A percentile compares a stretch with the other conserved stretches of the same genome.
Evolutionary conservation across 306 rosid genomes (phyloP).

Genomic region (Pyrus betulifolia): DNA sequence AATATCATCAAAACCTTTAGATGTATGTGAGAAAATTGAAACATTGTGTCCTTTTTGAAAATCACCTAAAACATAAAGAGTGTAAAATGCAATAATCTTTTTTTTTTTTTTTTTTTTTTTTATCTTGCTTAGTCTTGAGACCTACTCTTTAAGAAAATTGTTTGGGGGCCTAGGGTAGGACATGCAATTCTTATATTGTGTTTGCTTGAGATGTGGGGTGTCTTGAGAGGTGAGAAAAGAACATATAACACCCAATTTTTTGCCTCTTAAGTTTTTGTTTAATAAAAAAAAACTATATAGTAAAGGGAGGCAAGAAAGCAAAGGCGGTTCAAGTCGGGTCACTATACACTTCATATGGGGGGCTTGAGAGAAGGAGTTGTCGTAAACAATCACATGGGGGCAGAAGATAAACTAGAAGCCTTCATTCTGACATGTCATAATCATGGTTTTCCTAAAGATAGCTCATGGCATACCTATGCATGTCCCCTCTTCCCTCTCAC

Average conservation of each 20-base stretch:
- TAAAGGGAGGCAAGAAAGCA: conserved; percentile 16
- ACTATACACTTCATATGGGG: conserved; percentile 46
- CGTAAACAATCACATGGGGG: conserved; percentile 58
- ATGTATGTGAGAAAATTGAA: background rate
- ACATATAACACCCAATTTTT: conserved; percentile 22
- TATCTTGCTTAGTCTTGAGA: background rate
- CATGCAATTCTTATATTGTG: conserved; percentile 8
- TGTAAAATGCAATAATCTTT: too few species aligned
- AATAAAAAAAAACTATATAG: background rate
- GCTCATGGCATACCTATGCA: conserved; percentile 44
- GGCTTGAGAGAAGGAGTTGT: conserved; percentile 18
- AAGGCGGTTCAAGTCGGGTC: conserved; percentile 22
- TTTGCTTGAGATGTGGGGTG: conserved; percentile 54
- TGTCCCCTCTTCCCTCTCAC: conserved; percentile 42
- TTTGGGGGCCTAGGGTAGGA: conserved; percentile 12
- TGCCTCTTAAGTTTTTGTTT: background rate
- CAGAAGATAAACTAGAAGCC: conserved; percentile 24
- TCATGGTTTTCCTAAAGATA: conserved; percentile 47
- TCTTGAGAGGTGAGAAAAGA: conserved; percentile 73
- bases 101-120: too few species aligned
- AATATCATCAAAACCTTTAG: background rate
- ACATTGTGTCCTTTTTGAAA: too few species aligned
- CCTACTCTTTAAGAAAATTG: background rate
- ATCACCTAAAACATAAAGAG: too few species aligned
- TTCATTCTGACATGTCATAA: conserved; percentile 65